Evolutionary conservation across 2,329 filamentous ascomycete genomes (phyloP).

Genomic region (Onygenales sp.): DNA sequence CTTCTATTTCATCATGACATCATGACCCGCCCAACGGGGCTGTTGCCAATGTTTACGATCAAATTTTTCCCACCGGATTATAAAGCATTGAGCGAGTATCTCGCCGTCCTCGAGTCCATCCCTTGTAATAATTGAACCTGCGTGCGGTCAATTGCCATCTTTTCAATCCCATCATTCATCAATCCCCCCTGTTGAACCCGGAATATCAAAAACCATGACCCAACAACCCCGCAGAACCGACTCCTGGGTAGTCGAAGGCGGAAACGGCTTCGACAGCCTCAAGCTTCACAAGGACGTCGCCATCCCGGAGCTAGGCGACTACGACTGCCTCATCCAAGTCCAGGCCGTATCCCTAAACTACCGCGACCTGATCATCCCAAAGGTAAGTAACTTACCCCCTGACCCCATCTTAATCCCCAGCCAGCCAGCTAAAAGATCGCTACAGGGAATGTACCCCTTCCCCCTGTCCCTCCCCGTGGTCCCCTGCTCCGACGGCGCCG

Average conservation of each 20-base stretch:
- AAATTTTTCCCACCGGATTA: background rate
- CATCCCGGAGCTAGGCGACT: constrained; percentile 45
- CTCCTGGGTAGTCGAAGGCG: background rate
- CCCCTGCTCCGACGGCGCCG: constrained; percentile 32
- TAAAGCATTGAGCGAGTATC: background rate
- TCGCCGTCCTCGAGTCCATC: too few species aligned
- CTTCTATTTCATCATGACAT: background rate
- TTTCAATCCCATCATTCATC: background rate
- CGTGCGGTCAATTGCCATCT: background rate
- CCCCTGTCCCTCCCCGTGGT: constrained; percentile 34
- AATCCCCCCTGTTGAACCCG: background rate
- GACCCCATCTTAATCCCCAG: background rate
- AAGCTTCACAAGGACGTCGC: background rate
- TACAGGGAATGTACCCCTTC: constrained; percentile 37
- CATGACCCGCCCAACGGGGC: background rate
- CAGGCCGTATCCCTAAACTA: constrained; percentile 43
- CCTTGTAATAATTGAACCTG: background rate
- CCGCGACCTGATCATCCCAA: constrained; percentile 38
- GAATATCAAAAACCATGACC: background rate
- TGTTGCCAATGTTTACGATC: background rate
- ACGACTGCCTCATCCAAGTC: constrained; percentile 61
- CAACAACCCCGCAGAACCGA: background rate
- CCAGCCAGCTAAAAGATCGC: too few species aligned
- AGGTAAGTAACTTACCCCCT: constrained; percentile 17
- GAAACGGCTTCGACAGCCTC: constrained; percentile 4